Base-by-base conservation (phyloP, 495 filamentous ascomycete species). In the Aspergillus bertholletiae region DNA sequence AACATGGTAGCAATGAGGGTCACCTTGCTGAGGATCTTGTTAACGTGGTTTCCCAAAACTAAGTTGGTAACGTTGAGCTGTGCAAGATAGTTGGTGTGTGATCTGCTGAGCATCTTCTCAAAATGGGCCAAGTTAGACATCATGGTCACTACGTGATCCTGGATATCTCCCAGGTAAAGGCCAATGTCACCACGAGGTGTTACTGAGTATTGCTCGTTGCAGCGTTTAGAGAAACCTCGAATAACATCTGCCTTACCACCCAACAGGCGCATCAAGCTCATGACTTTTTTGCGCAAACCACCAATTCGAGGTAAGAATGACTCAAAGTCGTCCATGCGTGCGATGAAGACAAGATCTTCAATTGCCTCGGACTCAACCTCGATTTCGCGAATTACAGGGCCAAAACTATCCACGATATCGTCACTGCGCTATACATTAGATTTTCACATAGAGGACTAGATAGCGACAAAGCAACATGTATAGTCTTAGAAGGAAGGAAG, bases 111-210 rank as follows among this genome's bases (percentile, higher is more conserved):
- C 81, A 98, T 97, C 76, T 97, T 97, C 68, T 98, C 95, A 60
- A 94, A 97, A 66, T 98, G 94, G 9, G 83, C 85, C 49, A 98
- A 74, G 69, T 96, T 98, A 58, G 85, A 89, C 83, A 96, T 95
- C 94, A 97, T 97, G 55, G 94, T 97, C 28, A 98, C 90, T 30
- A 98, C 93, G 79, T 98, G 94, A 73, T 98, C 94, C 68, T 98
- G 94, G 56, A 97, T 96, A 75, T 98, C 94, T 56, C 90, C 89
- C 3, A 98, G 77, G 64, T 97, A 98, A 55, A 98, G 80, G 13
- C 92, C 94, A 62, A 98, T 96, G 67, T 98, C 94, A 69, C 90
- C 92, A 23, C 90, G 87, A 0, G 94, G 94, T 12, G 94, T 95
- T 46, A 97, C 86, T 58, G 89, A 85, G 78, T 94, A 97, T 56